phyloP scores from a whole-genome alignment of 371 early-diverging fungal genomes.

The Lichtheimia corymbifera region DNA sequence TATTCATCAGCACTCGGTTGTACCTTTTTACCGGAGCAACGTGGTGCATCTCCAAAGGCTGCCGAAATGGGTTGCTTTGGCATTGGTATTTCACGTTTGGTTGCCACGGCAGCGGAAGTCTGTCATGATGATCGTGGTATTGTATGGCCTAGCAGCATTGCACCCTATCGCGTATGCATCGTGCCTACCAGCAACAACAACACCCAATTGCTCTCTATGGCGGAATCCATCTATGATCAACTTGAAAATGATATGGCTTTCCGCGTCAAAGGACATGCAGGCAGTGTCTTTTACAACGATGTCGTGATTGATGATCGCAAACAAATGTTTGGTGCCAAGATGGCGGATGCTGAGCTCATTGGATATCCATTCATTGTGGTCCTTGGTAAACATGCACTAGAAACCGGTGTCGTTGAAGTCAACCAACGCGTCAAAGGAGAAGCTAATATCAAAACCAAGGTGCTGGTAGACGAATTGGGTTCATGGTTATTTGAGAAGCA shows the following conservation, averaged over 20 bases:
- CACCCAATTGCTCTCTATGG: conserved; percentile 31
- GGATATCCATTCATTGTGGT: conserved; percentile 75
- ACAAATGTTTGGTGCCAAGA: conserved; percentile 66
- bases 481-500: conserved; percentile 17
- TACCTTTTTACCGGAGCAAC: conserved; percentile 33
- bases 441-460: conserved; percentile 21
- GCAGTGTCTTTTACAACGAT: conserved; percentile 12
- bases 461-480: conserved; percentile 21
- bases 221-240: conserved; percentile 51
- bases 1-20: conserved; percentile 77
- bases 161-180: conserved; percentile 74
- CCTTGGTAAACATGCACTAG: conserved; percentile 61
- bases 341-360: conserved; percentile 73
- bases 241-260: conserved; percentile 14
- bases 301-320: conserved; percentile 59
- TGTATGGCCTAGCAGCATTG: conserved; percentile 75
- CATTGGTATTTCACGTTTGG: conserved; percentile 79
- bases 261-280: not conserved
- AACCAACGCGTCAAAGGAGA: conserved; percentile 54
- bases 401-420: conserved; percentile 59
- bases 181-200: conserved; percentile 57
- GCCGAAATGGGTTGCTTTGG: conserved; percentile 95
- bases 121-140: conserved; percentile 68
- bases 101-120: conserved; percentile 80
- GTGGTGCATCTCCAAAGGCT: conserved; percentile 26